Evolutionary conservation across 2,329 filamentous ascomycete species (phyloP).

Genomic region (Pyrenophora seminiperda): DNA sequence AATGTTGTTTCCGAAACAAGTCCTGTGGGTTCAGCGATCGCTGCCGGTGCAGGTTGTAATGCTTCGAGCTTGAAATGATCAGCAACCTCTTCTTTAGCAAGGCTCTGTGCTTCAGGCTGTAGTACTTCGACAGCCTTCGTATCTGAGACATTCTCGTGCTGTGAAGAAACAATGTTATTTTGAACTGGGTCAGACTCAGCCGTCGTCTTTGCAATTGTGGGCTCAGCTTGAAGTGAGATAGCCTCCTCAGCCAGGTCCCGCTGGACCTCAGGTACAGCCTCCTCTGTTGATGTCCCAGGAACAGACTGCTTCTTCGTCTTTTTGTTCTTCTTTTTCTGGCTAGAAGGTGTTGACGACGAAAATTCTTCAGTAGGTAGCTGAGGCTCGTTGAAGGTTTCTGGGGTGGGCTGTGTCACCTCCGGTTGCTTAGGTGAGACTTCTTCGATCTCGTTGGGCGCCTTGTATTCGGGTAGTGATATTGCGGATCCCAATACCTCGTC

Average conservation of each 20-base stretch:
- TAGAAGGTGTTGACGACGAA: constrained; percentile 10
- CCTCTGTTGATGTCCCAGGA: constrained; percentile 12
- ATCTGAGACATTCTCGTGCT: background rate
- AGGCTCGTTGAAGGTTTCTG: constrained; percentile 18
- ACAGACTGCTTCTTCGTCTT: constrained; percentile 30
- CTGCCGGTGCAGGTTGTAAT: background rate
- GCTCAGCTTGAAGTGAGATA: background rate
- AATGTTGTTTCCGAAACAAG: constrained; percentile 8
- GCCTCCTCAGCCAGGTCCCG: constrained; percentile 1
- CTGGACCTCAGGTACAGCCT: constrained; percentile 10
- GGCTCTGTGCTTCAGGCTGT: background rate
- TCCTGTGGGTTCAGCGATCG: constrained; percentile 7
- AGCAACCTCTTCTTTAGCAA: background rate
- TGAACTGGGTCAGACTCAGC: background rate
- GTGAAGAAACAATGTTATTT: background rate
- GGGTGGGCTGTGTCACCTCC: constrained; percentile 3
- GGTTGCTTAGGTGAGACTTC: constrained; percentile 4
- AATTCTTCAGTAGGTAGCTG: constrained; percentile 13
- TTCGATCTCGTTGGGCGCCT: constrained; percentile 1
- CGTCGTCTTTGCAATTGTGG: background rate
- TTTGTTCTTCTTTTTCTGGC: constrained; percentile 34
- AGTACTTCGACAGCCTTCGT: background rate
- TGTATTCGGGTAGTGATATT: background rate
- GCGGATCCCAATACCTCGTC: constrained; percentile 1
- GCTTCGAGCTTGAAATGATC: background rate